A percentile compares a stretch with the other conserved stretches of the same genome.
Evolutionary conservation across 2,329 filamentous ascomycete genomes (phyloP).

Genomic region (Claviceps cyperi): DNA sequence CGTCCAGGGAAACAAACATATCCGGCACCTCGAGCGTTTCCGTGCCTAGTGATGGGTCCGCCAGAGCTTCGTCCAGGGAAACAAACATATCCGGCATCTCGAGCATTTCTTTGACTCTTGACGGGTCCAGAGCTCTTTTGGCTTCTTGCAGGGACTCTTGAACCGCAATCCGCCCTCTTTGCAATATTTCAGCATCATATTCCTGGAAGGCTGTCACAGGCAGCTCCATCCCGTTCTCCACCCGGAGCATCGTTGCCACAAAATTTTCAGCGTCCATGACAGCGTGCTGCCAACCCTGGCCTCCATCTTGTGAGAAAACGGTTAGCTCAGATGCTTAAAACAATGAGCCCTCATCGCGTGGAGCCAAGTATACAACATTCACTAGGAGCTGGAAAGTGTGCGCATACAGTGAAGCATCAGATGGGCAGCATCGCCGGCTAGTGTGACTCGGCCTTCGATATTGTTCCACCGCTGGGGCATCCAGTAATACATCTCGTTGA

Average conservation of each 20-base stretch:
- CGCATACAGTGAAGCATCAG: constrained; percentile 27
- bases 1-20: too few relatives aligned
- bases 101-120: constrained; percentile 17
- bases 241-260: constrained; percentile 16
- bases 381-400: neutral
- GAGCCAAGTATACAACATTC: neutral
- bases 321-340: too few relatives aligned
- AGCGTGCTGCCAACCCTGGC: constrained; percentile 30
- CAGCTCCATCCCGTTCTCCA: constrained; percentile 7
- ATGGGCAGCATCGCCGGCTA: constrained; percentile 27
- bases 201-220: constrained; percentile 11
- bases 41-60: too few relatives aligned
- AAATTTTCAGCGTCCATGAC: constrained; percentile 26
- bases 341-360: too few relatives aligned
- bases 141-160: constrained; percentile 20
- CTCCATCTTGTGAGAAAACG: constrained; percentile 17
- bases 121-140: constrained; percentile 15
- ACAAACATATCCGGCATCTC: constrained; percentile 13
- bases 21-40: neutral
- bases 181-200: constrained; percentile 20
- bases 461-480: constrained; percentile 18
- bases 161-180: constrained; percentile 20
- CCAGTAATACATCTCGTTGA: constrained; percentile 25
- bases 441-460: constrained; percentile 18
- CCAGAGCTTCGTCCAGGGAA: too few relatives aligned